A percentile compares a stretch with the other conserved stretches of the same genome.
These are phyloP conservation scores for Puccinia coronata DNA, from an alignment of 1,284 basidiomycete species.

Conservation along the genomic window DNA sequence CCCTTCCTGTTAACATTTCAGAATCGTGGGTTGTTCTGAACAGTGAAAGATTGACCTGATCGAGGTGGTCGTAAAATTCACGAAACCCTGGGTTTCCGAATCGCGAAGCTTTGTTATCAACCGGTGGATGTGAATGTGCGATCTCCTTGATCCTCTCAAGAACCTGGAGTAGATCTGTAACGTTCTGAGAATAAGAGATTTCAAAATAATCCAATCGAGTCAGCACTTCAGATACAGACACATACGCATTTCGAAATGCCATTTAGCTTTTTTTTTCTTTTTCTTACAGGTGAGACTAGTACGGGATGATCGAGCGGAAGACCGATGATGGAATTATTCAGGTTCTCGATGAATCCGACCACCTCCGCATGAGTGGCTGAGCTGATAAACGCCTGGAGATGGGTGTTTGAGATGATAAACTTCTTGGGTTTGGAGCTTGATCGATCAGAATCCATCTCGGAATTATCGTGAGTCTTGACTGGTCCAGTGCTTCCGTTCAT, in stretches of 20 bases:
- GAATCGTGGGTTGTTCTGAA: not conserved
- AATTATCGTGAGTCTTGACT: not conserved
- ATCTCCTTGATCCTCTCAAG: conserved; percentile 71
- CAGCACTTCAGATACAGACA: not conserved
- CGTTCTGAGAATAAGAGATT: no score
- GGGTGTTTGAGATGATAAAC: conserved; percentile 74
- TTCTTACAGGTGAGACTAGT: conserved; percentile 66
- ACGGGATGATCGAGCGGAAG: conserved; percentile 73
- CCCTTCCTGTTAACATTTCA: no score
- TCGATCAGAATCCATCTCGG: not conserved
- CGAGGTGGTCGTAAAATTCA: conserved; percentile 80
- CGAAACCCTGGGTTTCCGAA: conserved; percentile 98
- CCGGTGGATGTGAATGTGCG: conserved; percentile 73
- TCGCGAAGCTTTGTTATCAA: conserved; percentile 84
- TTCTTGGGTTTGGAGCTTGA: conserved; percentile 63
- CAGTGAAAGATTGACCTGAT: conserved; percentile 63
- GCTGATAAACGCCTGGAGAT: conserved; percentile 78
- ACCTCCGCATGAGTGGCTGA: conserved; percentile 74
- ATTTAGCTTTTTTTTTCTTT: conserved; percentile 33
- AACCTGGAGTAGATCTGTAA: conserved; percentile 67
- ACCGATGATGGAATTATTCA: conserved; percentile 77
- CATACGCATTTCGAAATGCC: no score
- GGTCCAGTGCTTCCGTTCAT: not conserved
- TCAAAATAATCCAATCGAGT: no score
- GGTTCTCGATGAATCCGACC: conserved; percentile 70